Conservation (phyloP, 2,329 filamentous ascomycete species). For the Penicillium capsulatum region DNA sequence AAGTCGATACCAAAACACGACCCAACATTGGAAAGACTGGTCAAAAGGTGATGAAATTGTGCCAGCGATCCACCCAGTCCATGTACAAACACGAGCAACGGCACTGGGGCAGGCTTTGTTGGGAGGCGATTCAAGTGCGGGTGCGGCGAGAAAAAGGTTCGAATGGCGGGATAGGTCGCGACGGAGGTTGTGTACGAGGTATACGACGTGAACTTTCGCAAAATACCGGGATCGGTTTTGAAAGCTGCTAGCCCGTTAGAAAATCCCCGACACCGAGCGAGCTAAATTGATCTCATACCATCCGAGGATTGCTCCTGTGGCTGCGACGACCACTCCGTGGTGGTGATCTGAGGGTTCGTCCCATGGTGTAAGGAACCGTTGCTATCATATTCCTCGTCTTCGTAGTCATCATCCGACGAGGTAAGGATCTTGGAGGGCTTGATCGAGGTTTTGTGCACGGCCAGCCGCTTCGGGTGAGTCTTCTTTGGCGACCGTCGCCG, state of each 20-base stretch:
- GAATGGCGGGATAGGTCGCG: conserved; percentile 68
- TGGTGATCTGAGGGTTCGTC: conserved; percentile 18
- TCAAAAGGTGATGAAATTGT: conserved; percentile 78
- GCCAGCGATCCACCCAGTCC: conserved; percentile 88
- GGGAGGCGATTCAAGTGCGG: conserved; percentile 78
- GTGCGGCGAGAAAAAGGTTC: conserved; percentile 80
- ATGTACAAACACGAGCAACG: conserved; percentile 85
- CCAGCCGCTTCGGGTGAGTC: conserved; percentile 5
- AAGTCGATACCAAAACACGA: conserved; percentile 85
- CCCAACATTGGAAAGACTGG: conserved; percentile 74
- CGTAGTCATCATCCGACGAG: conserved; percentile 38
- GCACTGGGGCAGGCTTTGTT: conserved; percentile 65
- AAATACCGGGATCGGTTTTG: conserved; percentile 68
- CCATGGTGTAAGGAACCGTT: conserved; percentile 30
- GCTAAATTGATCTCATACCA: conserved; percentile 21
- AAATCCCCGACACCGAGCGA: not conserved
- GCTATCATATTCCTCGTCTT: conserved; percentile 36
- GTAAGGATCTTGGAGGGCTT: conserved; percentile 28
- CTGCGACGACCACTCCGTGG: conserved; percentile 21
- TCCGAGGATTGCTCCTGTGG: conserved; percentile 27
- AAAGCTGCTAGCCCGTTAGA: conserved; percentile 21
- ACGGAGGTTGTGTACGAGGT: conserved; percentile 67
- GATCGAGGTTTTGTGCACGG: conserved; percentile 17
- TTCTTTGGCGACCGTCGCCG: conserved; percentile 20
- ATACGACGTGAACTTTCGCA: conserved; percentile 70